Evolutionary conservation across 495 filamentous ascomycete species (phyloP).

Genomic region (Oleoguttula mirabilis): DNA sequence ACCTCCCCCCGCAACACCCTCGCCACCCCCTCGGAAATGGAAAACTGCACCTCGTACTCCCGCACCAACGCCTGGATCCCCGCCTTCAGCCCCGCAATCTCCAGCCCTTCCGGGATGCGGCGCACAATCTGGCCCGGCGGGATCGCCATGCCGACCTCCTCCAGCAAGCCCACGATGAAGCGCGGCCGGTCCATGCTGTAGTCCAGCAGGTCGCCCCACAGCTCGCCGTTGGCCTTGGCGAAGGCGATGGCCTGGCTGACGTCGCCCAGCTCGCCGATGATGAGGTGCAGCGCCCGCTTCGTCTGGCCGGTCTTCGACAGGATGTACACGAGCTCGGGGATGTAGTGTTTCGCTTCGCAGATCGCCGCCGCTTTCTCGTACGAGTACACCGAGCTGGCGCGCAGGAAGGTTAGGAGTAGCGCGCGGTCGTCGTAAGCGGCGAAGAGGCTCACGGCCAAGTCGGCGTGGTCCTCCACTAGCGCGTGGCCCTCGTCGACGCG

Average conservation of each 20-base stretch:
- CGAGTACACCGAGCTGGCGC: slow-evolving; percentile 61
- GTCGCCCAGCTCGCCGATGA: slow-evolving; percentile 77
- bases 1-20: slow-evolving; percentile 80
- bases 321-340: slow-evolving; percentile 83
- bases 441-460: slow-evolving; percentile 74
- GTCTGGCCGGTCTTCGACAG: slow-evolving; percentile 89
- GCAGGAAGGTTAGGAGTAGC: slow-evolving; percentile 77
- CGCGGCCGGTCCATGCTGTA: slow-evolving; percentile 93
- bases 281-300: slow-evolving; percentile 77
- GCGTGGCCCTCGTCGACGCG: slow-evolving; percentile 50
- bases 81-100: slow-evolving; percentile 78
- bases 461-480: slow-evolving; percentile 64
- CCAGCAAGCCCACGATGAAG: slow-evolving; percentile 84
- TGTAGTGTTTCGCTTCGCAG: slow-evolving; percentile 67
- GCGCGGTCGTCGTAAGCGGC: slow-evolving; percentile 69
- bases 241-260: slow-evolving; percentile 87
- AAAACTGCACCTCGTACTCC: slow-evolving; percentile 86
- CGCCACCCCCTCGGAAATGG: slow-evolving; percentile 81
- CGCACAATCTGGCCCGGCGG: slow-evolving; percentile 80
- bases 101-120: slow-evolving; percentile 79
- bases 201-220: slow-evolving; percentile 89
- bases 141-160: slow-evolving; percentile 86
- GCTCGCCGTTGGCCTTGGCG: slow-evolving; percentile 77
- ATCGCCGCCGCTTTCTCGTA: slow-evolving; percentile 69
- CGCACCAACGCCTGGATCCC: slow-evolving; percentile 76